Evolutionary conservation across 2,329 filamentous ascomycete genomes (phyloP).

Genomic region (Exophiala sideris): DNA sequence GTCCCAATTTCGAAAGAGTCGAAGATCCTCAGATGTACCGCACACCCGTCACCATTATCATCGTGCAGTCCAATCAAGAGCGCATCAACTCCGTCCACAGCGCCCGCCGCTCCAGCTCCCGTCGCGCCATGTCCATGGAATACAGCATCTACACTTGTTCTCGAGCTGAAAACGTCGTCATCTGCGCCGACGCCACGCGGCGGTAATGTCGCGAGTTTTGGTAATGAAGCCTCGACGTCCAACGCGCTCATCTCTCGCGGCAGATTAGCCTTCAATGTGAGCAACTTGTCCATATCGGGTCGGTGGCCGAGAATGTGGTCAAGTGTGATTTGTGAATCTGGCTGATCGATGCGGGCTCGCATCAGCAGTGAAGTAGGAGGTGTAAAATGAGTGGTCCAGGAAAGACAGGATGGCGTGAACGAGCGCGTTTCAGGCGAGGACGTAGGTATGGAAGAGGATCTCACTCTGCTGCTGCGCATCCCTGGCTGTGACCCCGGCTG

Average conservation of each 20-base stretch:
- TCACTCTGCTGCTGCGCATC: constrained; percentile 2
- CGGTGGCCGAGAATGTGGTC: constrained; percentile 43
- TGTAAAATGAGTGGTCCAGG: constrained; percentile 55
- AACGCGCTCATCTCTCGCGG: constrained; percentile 66
- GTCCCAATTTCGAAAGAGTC: constrained; percentile 77
- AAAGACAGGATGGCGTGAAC: constrained; percentile 32
- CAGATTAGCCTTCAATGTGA: constrained; percentile 52
- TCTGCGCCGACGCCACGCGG: constrained; percentile 54
- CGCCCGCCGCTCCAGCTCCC: neutral
- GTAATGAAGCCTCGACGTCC: constrained; percentile 72
- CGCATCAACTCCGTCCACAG: constrained; percentile 48
- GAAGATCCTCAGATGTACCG: constrained; percentile 74
- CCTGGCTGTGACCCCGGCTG: constrained; percentile 5
- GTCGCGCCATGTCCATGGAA: constrained; percentile 50
- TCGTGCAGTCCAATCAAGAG: constrained; percentile 72
- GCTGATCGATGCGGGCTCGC: constrained; percentile 40
- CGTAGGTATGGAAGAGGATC: neutral
- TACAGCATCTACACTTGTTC: constrained; percentile 65
- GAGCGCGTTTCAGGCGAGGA: neutral
- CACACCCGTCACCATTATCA: constrained; percentile 7
- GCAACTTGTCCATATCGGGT: constrained; percentile 34
- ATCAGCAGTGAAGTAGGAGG: constrained; percentile 41
- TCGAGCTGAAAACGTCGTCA: constrained; percentile 64
- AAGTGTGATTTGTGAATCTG: constrained; percentile 35
- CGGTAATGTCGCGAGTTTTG: constrained; percentile 70